Conservation (phyloP, 1,284 basidiomycete species). For the Sanghuangporus weigelae region DNA sequence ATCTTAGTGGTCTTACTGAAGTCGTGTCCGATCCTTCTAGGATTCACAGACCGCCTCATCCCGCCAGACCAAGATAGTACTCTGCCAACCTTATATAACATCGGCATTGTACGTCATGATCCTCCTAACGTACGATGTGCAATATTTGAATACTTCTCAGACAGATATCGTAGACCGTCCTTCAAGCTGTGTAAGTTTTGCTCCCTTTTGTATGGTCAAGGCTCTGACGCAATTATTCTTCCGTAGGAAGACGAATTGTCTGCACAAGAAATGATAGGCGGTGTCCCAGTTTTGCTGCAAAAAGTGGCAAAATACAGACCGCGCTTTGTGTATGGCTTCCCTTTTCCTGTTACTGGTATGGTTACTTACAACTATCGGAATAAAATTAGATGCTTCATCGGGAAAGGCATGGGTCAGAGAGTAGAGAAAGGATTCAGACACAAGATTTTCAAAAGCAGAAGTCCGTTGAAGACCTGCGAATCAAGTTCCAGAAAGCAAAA, state of each 20-base stretch:
- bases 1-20: too few species aligned
- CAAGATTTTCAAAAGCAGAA: slow-evolving; percentile 8
- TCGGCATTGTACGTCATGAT: slow-evolving; percentile 32
- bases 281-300: slow-evolving; percentile 44
- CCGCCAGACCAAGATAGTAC: slow-evolving; percentile 24
- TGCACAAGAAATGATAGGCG: slow-evolving; percentile 42
- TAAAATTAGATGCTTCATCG: slow-evolving; percentile 35
- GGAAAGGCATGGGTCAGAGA: slow-evolving; percentile 42
- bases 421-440: slow-evolving; percentile 30
- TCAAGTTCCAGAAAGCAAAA: not conserved
- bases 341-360: slow-evolving; percentile 57
- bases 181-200: slow-evolving; percentile 31
- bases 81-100: slow-evolving; percentile 25
- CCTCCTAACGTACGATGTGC: not conserved
- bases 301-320: slow-evolving; percentile 57
- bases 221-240: not conserved
- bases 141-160: slow-evolving; percentile 19
- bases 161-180: slow-evolving; percentile 37
- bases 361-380: slow-evolving; percentile 33
- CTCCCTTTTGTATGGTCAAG: not conserved
- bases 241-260: slow-evolving; percentile 56
- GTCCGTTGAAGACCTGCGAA: not conserved
- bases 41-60: slow-evolving; percentile 32
- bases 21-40: slow-evolving; percentile 16
- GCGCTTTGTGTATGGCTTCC: slow-evolving; percentile 34